Evolutionary conservation across 192 early-diverging fungal genomes (phyloP).

Genomic region (Backusella parvicylindrica): DNA sequence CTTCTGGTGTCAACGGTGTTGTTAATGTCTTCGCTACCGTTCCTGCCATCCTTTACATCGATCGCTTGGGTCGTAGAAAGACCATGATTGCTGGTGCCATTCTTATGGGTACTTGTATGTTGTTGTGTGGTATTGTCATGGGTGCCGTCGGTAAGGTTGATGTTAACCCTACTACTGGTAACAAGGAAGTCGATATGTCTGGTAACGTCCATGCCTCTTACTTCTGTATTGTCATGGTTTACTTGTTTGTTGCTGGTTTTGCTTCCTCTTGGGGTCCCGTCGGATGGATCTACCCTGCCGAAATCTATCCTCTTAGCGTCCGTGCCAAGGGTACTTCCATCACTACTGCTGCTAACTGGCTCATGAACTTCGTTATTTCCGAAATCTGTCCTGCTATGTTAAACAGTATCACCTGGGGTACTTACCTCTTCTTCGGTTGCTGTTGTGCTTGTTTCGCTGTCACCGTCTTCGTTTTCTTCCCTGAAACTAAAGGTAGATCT

Average conservation of each 20-base stretch:
- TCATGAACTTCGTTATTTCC: conserved; percentile 73
- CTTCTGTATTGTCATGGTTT: conserved; percentile 48
- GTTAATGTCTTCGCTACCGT: conserved; percentile 80
- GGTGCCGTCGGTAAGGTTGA: conserved; percentile 39
- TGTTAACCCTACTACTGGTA: neutral
- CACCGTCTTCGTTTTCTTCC: conserved; percentile 65
- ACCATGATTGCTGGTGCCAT: conserved; percentile 69
- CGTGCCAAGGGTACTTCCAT: conserved; percentile 82
- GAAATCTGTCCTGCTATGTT: conserved; percentile 69
- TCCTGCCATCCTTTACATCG: conserved; percentile 79
- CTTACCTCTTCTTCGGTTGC: conserved; percentile 67
- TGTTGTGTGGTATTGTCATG: conserved; percentile 24
- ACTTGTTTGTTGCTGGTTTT: conserved; percentile 59
- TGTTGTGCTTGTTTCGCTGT: conserved; percentile 50
- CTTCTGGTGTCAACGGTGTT: conserved; percentile 41
- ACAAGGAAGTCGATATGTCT: conserved; percentile 18
- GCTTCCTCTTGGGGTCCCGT: conserved; percentile 91
- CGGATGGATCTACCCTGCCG: conserved; percentile 87
- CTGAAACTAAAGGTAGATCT: conserved; percentile 78
- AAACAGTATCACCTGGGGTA: conserved; percentile 55
- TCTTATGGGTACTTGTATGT: conserved; percentile 49
- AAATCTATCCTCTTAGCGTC: conserved; percentile 85
- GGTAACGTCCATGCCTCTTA: conserved; percentile 1
- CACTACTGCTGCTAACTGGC: conserved; percentile 85
- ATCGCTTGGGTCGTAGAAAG: conserved; percentile 73